A percentile compares a stretch with the other conserved stretches of the same genome.
Conservation (phyloP, 78 protist genomes). For the Carpediemonas membranifera region DNA sequence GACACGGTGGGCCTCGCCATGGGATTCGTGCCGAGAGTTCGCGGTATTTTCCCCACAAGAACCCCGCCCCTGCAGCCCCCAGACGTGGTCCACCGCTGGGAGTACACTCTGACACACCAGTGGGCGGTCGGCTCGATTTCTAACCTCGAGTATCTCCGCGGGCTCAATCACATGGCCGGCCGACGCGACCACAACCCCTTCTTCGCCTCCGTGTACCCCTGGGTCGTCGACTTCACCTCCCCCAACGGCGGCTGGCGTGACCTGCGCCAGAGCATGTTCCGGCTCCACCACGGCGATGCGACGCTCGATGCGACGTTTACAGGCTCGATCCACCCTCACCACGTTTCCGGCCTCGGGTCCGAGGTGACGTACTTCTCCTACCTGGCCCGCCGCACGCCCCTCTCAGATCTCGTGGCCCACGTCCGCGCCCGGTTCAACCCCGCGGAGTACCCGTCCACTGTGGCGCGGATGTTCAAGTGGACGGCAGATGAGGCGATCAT, state of each 20-base stretch:
- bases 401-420: slow-evolving; percentile 37
- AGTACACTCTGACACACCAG: too few species aligned
- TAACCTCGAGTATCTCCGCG: slow-evolving; percentile 53
- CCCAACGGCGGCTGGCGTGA: slow-evolving; percentile 33
- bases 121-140: slow-evolving; percentile 41
- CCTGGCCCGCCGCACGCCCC: slow-evolving; percentile 59
- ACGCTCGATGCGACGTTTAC: slow-evolving; percentile 37
- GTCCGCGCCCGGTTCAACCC: slow-evolving; percentile 63
- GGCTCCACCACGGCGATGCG: slow-evolving; percentile 63
- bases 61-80: too few species aligned
- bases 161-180: slow-evolving; percentile 45
- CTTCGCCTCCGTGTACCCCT: slow-evolving; percentile 61
- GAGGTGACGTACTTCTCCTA: slow-evolving; percentile 58
- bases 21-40: too few species aligned
- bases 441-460: slow-evolving; percentile 54
- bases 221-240: slow-evolving; percentile 34
- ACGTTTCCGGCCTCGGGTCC: slow-evolving; percentile 51
- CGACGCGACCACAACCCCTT: slow-evolving; percentile 48
- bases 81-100: too few species aligned
- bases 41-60: too few species aligned
- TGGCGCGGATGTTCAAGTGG: slow-evolving; percentile 38
- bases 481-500: background rate
- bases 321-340: slow-evolving; percentile 37
- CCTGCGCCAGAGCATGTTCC: slow-evolving; percentile 46
- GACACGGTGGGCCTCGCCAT: too few species aligned